Evolutionary conservation across 1,284 basidiomycete species (phyloP).

Genomic region (Cystobasidium sp.): DNA sequence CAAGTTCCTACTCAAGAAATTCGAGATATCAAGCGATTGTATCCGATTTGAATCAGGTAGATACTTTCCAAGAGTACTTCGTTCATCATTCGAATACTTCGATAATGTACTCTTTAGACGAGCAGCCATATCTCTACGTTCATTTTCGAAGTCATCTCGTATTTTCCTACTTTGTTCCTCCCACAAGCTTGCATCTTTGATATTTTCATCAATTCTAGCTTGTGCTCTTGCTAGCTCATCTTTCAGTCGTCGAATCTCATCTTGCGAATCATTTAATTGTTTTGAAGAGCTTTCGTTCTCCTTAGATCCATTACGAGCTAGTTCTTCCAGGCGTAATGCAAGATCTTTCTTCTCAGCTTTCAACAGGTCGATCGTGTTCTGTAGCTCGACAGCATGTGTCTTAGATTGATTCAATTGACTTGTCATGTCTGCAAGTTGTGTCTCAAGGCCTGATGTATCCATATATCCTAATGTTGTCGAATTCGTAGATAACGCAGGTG

Average conservation of each 20-base stretch:
- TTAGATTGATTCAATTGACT: constrained; percentile 9
- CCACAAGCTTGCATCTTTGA: constrained; percentile 21
- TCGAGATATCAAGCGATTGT: neutral
- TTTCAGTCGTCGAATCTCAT: constrained; percentile 9
- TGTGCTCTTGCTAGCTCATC: constrained; percentile 11
- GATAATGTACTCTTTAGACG: constrained; percentile 6
- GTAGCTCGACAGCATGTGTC: neutral
- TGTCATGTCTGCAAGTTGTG: constrained; percentile 10
- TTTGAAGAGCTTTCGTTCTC: neutral
- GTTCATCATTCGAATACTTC: neutral
- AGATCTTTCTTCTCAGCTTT: constrained; percentile 22
- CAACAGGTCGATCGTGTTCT: neutral
- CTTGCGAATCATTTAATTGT: neutral
- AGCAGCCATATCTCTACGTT: constrained; percentile 7
- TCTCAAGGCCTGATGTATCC: neutral
- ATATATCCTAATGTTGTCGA: constrained; percentile 18
- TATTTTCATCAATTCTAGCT: constrained; percentile 19
- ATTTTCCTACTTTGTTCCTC: constrained; percentile 27
- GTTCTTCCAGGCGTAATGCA: constrained; percentile 1
- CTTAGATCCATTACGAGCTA: neutral
- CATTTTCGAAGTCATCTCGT: constrained; percentile 17
- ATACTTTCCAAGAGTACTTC: neutral
- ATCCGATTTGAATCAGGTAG: neutral
- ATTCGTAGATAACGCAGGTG: constrained; percentile 14
- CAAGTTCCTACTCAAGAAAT: constrained; percentile 4